Percentiles rank a stretch among this genome's conserved stretches.
Evolutionary conservation across 441 rosid genomes (phyloP).

Genomic region (Daphne laureola): DNA sequence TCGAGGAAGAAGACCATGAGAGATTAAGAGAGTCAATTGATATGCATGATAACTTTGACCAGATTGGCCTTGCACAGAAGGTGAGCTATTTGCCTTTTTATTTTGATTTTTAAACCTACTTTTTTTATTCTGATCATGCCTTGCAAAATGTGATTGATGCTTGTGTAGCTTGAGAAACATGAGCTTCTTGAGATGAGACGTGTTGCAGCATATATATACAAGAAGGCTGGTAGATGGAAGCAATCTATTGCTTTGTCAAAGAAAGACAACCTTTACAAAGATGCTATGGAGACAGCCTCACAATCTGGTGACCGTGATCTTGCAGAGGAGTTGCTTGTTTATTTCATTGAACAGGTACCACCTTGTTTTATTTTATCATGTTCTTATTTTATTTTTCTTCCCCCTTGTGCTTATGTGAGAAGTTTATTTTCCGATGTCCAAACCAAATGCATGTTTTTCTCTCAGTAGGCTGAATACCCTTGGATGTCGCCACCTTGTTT

Average conservation of each 20-base stretch:
- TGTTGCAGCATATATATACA: slow-evolving; percentile 63
- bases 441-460: no score
- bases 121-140: neutral
- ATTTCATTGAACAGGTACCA: slow-evolving; percentile 81
- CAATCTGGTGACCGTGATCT: slow-evolving; percentile 95
- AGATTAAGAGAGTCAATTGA: slow-evolving; percentile 61
- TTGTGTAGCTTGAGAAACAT: slow-evolving; percentile 70
- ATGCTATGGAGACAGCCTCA: slow-evolving; percentile 96
- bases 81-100: slow-evolving; percentile 14
- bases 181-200: slow-evolving; percentile 82
- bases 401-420: neutral
- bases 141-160: slow-evolving; percentile 4
- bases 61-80: slow-evolving; percentile 51
- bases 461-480: neutral
- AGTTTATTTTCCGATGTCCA: no score
- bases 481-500: no score
- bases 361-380: no score
- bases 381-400: neutral
- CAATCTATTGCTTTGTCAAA: slow-evolving; percentile 87
- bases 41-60: slow-evolving; percentile 48
- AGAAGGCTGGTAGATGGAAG: slow-evolving; percentile 99
- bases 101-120: neutral
- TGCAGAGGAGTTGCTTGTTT: slow-evolving; percentile 88
- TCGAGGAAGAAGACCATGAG: slow-evolving; percentile 65
- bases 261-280: slow-evolving; percentile 82